Base-by-base conservation (phyloP, 2,329 filamentous ascomycete species). In the Calonectria naviculata region DNA sequence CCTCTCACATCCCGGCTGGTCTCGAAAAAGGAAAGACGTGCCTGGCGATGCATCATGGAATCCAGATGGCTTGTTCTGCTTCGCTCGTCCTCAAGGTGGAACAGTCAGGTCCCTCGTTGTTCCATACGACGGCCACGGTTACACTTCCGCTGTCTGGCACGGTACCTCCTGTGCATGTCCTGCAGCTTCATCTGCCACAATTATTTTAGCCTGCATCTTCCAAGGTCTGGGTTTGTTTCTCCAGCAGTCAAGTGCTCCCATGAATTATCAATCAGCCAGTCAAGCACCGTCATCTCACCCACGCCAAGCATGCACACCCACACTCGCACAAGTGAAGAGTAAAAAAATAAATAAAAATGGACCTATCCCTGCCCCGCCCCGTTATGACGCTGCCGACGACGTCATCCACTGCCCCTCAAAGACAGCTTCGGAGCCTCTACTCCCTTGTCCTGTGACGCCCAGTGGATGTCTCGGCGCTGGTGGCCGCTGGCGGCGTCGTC, bases 331-430 rank as follows among this genome's bases (percentile, higher is more conserved):
- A 56, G 31, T 21, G 52, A 38, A 46, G 28, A 60, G 29, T 60
- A 66, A 60, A 58, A 46, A 44, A 60, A 34, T 60, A 66, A 60
- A 58, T n/a, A 47, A 58, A 58, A 66, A 29, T 58, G 64, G 52
- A 67, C 38, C 52, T 31, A 46, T 58, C 49, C 21, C 64, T 54
- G 64, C 74, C 76, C 74, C 71, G 68, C 70, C 72, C 74, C 70
- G 73, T 77, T 78, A 80, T 80, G 78, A 80, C 78, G 78, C 75
- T 71, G 47, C 70, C 65, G 70, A 73, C 73, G 78, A 80, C 78
- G 78, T 80, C 75, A 80, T 74, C 44, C 54, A 41, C 62, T 63
- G 61, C 61, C 49, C 67, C 42, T 52, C 65, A n/a, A 17, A 31
- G 52, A 38, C 44, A 63, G 66, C 66, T 63, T 36, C 26, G 29